Evolutionary conservation across 768 basidiomycete genomes (phyloP).

Genomic region (Piloderma croceum): DNA sequence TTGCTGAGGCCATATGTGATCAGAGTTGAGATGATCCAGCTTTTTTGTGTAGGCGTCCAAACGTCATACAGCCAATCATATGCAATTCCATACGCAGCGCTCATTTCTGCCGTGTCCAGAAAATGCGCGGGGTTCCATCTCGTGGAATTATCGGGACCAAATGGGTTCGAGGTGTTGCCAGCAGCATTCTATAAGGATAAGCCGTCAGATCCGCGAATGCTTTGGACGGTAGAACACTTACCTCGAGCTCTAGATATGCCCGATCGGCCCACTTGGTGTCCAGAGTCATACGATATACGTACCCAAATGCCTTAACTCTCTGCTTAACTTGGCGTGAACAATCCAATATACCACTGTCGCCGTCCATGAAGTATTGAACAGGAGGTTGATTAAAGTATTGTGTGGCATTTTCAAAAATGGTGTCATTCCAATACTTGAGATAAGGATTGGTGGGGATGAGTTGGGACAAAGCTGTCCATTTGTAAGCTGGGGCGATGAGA

Average conservation of each 20-base stretch:
- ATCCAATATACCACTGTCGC: constrained; percentile 88
- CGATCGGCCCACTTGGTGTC: constrained; percentile 90
- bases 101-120: constrained; percentile 88
- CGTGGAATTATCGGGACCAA: constrained; percentile 56
- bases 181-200: constrained; percentile 55
- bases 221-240: constrained; percentile 31
- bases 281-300: constrained; percentile 86
- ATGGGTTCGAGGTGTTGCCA: constrained; percentile 58
- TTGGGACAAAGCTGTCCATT: constrained; percentile 76
- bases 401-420: constrained; percentile 86
- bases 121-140: constrained; percentile 90
- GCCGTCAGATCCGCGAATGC: not conserved
- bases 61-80: constrained; percentile 95
- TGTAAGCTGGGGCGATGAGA: constrained; percentile 86
- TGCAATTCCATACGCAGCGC: constrained; percentile 82
- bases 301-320: constrained; percentile 88
- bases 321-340: constrained; percentile 84
- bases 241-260: constrained; percentile 76
- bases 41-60: constrained; percentile 71
- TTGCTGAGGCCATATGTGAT: constrained; percentile 70
- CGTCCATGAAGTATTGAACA: constrained; percentile 70
- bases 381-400: constrained; percentile 58
- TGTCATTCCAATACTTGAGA: constrained; percentile 80
- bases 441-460: constrained; percentile 84
- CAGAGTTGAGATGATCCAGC: constrained; percentile 62